These are phyloP conservation scores for Podospora sp. DNA, from an alignment of 495 filamentous ascomycete genomes.

Conservation along the genomic window DNA sequence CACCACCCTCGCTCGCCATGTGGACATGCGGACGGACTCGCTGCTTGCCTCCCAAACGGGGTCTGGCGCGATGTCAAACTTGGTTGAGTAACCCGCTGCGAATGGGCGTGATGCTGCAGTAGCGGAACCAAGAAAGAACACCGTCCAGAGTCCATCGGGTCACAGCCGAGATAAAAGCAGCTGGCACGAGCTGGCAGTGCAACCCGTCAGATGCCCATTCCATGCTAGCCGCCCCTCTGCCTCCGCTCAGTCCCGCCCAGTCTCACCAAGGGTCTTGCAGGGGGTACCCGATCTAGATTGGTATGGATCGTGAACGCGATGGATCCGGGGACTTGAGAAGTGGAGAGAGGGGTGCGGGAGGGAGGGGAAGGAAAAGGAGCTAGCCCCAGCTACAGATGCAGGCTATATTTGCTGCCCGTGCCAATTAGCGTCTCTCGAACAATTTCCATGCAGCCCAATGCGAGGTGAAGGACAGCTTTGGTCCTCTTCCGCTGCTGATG, in stretches of 20 bases:
- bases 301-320: no score
- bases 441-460: neutral
- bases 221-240: neutral
- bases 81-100: neutral
- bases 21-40: neutral
- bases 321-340: neutral
- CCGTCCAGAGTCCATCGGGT: neutral
- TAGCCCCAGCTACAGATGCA: neutral
- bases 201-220: neutral
- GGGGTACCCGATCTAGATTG: neutral
- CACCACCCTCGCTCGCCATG: neutral
- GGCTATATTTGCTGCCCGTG: neutral
- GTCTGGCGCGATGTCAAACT: neutral
- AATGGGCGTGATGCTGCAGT: neutral
- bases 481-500: neutral
- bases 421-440: neutral
- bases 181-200: neutral
- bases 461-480: neutral
- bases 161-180: neutral
- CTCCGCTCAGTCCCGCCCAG: neutral
- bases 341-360: neutral
- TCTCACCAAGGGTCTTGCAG: neutral
- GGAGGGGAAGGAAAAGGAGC: neutral
- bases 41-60: neutral
- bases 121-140: neutral